Percentiles rank a stretch among this genome's conserved stretches.
phyloP scores from a whole-genome alignment of 2,329 filamentous ascomycete genomes.

The Pyrenophora teres region DNA sequence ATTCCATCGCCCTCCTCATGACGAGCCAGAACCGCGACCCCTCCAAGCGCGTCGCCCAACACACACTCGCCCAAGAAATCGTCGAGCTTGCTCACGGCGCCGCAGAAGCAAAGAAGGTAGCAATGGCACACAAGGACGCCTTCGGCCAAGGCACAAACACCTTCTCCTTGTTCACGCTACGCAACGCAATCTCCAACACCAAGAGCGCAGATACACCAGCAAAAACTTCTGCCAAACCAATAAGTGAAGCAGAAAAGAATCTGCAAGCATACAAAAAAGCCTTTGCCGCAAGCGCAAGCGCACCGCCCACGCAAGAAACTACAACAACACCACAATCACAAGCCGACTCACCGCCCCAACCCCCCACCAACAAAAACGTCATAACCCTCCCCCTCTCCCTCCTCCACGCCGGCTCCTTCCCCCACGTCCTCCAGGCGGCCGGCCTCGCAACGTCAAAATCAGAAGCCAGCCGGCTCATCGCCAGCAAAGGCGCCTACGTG shows the following conservation, averaged over 20 bases:
- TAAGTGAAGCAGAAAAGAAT: constrained; percentile 18
- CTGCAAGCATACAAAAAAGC: constrained; percentile 34
- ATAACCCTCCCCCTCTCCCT: constrained; percentile 64
- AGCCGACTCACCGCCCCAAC: constrained; percentile 11
- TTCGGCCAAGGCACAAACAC: constrained; percentile 40
- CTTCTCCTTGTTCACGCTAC: constrained; percentile 33
- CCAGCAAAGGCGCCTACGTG: constrained; percentile 64
- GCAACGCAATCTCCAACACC: constrained; percentile 21
- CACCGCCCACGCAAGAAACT: constrained; percentile 14
- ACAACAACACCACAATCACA: constrained; percentile 1
- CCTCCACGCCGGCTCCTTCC: constrained; percentile 60
- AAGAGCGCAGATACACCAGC: constrained; percentile 1
- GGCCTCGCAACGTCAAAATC: constrained; percentile 62
- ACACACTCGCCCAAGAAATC: constrained; percentile 80
- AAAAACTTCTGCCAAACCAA: not conserved
- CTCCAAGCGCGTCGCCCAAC: constrained; percentile 77
- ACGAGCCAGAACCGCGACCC: constrained; percentile 69
- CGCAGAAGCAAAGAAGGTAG: constrained; percentile 66
- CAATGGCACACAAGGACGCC: constrained; percentile 59
- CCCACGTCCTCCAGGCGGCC: constrained; percentile 63
- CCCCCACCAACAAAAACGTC: constrained; percentile 52
- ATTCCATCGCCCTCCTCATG: constrained; percentile 71
- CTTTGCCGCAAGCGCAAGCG: constrained; percentile 25
- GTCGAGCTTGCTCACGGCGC: constrained; percentile 77
- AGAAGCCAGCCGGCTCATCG: constrained; percentile 64